phyloP scores from a whole-genome alignment of 2,329 filamentous ascomycete species.

The Mariannaea elegans region DNA sequence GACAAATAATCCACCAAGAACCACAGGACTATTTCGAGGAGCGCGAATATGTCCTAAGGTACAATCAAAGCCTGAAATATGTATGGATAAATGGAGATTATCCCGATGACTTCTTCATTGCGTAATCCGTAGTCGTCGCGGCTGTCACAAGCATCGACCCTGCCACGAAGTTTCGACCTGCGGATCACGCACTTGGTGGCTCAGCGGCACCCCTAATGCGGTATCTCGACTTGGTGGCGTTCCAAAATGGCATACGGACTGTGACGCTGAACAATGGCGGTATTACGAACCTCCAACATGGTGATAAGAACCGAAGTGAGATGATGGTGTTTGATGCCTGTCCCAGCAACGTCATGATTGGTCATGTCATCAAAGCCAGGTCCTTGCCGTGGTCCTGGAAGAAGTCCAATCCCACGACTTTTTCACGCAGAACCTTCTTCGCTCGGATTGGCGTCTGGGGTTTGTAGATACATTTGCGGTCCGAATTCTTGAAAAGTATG shows the following conservation, averaged over 20 bases:
- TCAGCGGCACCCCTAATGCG: conserved; percentile 43
- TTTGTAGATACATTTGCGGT: conserved; percentile 41
- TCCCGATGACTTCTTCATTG: conserved; percentile 42
- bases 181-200: conserved; percentile 43
- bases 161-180: conserved; percentile 42
- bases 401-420: conserved; percentile 36
- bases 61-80: conserved; percentile 38
- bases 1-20: conserved; percentile 45
- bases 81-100: conserved; percentile 41
- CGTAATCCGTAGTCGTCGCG: conserved; percentile 43
- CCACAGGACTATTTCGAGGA: conserved; percentile 36
- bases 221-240: conserved; percentile 44
- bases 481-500: conserved; percentile 20
- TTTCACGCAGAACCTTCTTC: conserved; percentile 38
- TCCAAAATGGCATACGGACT: conserved; percentile 35
- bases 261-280: conserved; percentile 44
- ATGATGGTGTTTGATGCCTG: conserved; percentile 47
- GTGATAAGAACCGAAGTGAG: conserved; percentile 37
- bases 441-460: conserved; percentile 42
- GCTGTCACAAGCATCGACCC: conserved; percentile 41
- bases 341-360: conserved; percentile 43
- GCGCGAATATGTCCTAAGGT: conserved; percentile 28
- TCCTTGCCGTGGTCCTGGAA: conserved; percentile 31
- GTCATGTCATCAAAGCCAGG: conserved; percentile 41
- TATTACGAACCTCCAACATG: conserved; percentile 44